Evolutionary conservation across 305 asterid genomes (phyloP).

Genomic region (Striga hermonthica): DNA sequence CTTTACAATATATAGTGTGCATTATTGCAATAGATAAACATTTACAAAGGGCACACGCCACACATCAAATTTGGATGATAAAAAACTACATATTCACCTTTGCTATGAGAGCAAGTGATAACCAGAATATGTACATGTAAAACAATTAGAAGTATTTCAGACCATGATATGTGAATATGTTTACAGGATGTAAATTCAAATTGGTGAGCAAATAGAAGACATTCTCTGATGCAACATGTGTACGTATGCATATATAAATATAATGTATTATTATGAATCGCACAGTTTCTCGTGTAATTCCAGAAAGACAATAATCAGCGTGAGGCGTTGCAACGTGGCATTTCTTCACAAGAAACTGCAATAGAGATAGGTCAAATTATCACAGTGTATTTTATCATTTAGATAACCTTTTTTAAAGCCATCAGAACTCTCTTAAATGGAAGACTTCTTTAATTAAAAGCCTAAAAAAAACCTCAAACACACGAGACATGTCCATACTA

Average conservation of each 20-base stretch:
- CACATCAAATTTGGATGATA: no score
- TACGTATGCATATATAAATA: background rate
- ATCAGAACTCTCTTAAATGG: no score
- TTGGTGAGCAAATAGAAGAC: background rate
- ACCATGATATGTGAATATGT: background rate
- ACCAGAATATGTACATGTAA: background rate
- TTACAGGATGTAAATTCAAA: background rate
- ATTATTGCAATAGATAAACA: no score
- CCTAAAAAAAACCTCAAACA: no score
- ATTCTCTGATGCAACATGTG: no score
- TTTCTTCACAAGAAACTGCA: conserved; percentile 82
- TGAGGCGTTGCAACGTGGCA: conserved; percentile 71
- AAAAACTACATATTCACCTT: background rate
- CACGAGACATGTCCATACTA: no score
- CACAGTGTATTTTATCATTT: no score
- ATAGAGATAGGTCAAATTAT: background rate
- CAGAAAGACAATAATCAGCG: conserved; percentile 92
- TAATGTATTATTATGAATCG: conserved; percentile 29
- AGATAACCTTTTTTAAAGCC: no score
- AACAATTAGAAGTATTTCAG: background rate
- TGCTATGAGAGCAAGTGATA: background rate
- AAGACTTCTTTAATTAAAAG: no score
- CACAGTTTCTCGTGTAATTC: conserved; percentile 77
- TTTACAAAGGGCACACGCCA: no score
- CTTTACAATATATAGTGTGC: no score